Conservation (phyloP, 495 filamentous ascomycete species). For the Aspergillus diversus region DNA sequence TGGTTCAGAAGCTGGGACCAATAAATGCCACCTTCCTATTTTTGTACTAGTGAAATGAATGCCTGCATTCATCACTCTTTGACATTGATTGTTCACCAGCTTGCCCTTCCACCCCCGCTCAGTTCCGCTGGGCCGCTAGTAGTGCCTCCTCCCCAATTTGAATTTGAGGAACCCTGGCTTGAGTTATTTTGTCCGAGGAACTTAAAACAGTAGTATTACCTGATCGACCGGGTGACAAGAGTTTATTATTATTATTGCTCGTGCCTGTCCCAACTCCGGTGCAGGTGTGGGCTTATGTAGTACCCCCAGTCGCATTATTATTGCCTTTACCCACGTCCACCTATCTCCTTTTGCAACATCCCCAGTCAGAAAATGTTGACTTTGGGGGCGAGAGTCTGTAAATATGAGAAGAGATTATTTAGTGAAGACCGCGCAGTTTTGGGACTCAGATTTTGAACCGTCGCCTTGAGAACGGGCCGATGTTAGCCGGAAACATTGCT, state of each 20-base stretch:
- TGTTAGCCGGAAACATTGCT: neutral
- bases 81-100: neutral
- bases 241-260: slow-evolving; percentile 6
- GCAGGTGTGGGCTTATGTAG: neutral
- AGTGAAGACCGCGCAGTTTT: too few relatives aligned
- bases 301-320: neutral
- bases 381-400: too few relatives aligned
- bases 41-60: neutral
- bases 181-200: slow-evolving; percentile 7
- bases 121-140: neutral
- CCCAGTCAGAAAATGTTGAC: too few relatives aligned
- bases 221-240: slow-evolving; percentile 10
- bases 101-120: neutral
- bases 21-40: slow-evolving; percentile 1
- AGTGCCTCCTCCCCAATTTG: neutral
- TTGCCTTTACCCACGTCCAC: too few relatives aligned
- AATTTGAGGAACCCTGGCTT: slow-evolving; percentile 7
- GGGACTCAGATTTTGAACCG: too few relatives aligned
- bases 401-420: too few relatives aligned
- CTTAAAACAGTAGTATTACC: neutral
- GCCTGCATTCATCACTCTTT: neutral
- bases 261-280: neutral
- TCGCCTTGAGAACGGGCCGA: neutral
- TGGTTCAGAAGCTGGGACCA: too few relatives aligned
- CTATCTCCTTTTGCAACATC: too few relatives aligned